Base-by-base conservation (phyloP, 352 stramenopile genomes). In the Aphanomyces invadans region DNA sequence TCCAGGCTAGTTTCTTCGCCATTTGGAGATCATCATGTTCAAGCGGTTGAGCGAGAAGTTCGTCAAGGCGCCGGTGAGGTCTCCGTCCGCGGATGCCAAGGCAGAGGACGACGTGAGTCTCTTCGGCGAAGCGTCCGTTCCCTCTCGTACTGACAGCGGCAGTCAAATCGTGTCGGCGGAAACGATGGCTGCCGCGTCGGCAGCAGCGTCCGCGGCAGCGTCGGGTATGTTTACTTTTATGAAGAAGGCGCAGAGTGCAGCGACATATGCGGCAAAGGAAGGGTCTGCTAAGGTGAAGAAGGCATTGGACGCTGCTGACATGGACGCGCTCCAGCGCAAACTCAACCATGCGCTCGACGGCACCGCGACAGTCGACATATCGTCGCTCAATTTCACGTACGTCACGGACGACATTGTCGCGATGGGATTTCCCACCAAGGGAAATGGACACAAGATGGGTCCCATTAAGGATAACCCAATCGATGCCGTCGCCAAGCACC, bases 371-470 rank as follows among this genome's bases (percentile, higher is more conserved):
- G 83, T 93, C 49, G 92, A 95, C 70, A 56, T 96, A 11, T 77
- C 92, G 25, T 69, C 92, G 67, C 80, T 97, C 28, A 95, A 97
- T 71, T 91, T 97, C 33, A 90, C 89, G 57, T 97, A 97, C 74
- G 76, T 97, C 29, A 94, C 76, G 23, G 80, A 92, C 25, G 87
- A 77, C 62, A 66, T 97, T 21, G 81, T 97, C 26, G 87, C 86
- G 19, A 97, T 97, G 88, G 86, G 84, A 44, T 97, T 96, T 69
- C 91, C 91, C 29, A 94, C 83, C 71, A 90, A 91, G 80, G 90
- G 90, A 71, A 59, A 83, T 31, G 81, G 84, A 53, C 77, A 72
- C 38, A 92, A 92, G 70, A 79, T 79, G 31, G 85, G 78, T 68
- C 73, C 89, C 10, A 75, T 93, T 23, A 80, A 86, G 64, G 87